phyloP scores from a whole-genome alignment of 768 basidiomycete species.

The Agaricus sinodeliciosus region DNA sequence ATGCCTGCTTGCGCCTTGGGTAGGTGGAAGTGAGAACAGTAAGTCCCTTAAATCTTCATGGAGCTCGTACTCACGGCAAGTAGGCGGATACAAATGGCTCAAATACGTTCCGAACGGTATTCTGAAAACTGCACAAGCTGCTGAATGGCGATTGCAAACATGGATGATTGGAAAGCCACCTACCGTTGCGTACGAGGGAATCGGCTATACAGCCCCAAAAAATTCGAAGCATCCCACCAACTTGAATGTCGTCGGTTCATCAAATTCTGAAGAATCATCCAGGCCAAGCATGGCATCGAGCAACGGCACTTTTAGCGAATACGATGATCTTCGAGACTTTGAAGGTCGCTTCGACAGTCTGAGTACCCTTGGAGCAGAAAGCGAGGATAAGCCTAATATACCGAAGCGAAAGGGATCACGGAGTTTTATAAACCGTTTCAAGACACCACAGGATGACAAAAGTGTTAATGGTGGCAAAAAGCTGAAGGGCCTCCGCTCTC shows the following conservation, averaged over 20 bases:
- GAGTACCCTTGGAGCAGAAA: constrained; percentile 58
- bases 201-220: constrained; percentile 62
- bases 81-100: constrained; percentile 91
- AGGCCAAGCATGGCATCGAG: constrained; percentile 71
- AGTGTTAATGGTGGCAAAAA: constrained; percentile 33
- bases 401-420: constrained; percentile 55
- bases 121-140: constrained; percentile 91
- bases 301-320: constrained; percentile 67
- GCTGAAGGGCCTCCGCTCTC: constrained; percentile 71
- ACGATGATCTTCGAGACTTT: constrained; percentile 83
- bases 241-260: constrained; percentile 25
- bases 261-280: constrained; percentile 33
- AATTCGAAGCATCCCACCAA: constrained; percentile 11
- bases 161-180: constrained; percentile 98
- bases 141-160: constrained; percentile 94
- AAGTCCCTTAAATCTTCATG: constrained; percentile 25
- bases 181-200: constrained; percentile 75
- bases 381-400: constrained; percentile 17
- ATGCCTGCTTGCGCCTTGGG: constrained; percentile 93
- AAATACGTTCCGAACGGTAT: constrained; percentile 94
- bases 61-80: constrained; percentile 9
- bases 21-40: constrained; percentile 87
- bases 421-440: constrained; percentile 62
- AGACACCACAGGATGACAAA: constrained; percentile 38
- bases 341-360: constrained; percentile 80